A percentile compares a stretch with the other conserved stretches of the same genome.
These are phyloP conservation scores for Persicaria maculosa DNA, from an alignment of 148 eudicot species.

Conservation along the genomic window DNA sequence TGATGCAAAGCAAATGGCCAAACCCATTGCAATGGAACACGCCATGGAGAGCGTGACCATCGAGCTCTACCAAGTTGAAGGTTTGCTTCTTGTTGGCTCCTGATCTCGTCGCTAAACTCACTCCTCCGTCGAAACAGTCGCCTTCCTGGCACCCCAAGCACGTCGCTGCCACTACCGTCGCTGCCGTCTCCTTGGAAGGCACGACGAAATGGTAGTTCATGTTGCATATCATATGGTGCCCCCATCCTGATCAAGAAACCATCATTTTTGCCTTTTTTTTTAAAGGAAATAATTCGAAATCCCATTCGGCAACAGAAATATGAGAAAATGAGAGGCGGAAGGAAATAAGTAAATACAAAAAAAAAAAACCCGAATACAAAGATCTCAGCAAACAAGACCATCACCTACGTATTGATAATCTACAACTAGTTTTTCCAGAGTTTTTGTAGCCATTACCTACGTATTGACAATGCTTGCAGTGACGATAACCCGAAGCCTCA, in stretches of 20 bases:
- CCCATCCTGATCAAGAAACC: constrained; percentile 66
- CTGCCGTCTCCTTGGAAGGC: constrained; percentile 68
- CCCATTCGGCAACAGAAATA: too few relatives aligned
- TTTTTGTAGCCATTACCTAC: constrained; percentile 37
- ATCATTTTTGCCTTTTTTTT: background rate
- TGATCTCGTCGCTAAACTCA: constrained; percentile 12
- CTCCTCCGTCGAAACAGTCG: constrained; percentile 18
- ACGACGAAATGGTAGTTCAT: constrained; percentile 89
- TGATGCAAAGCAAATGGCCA: constrained; percentile 90
- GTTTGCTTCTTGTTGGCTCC: constrained; percentile 14
- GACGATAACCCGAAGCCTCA: constrained; percentile 45
- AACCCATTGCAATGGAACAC: constrained; percentile 96
- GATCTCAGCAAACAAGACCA: background rate
- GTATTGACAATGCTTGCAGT: constrained; percentile 74
- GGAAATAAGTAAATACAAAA: too few relatives aligned
- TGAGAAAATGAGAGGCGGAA: too few relatives aligned
- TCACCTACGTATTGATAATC: too few relatives aligned
- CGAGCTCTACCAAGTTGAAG: constrained; percentile 48
- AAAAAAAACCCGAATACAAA: background rate
- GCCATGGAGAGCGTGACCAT: constrained; percentile 80
- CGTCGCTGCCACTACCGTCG: constrained; percentile 35
- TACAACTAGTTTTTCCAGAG: too few relatives aligned
- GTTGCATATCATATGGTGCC: constrained; percentile 88
- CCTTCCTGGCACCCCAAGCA: constrained; percentile 40
- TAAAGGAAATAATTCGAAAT: too few relatives aligned